Conservation (phyloP, 192 early-diverging fungal species). For the Coemansia sp. region DNA sequence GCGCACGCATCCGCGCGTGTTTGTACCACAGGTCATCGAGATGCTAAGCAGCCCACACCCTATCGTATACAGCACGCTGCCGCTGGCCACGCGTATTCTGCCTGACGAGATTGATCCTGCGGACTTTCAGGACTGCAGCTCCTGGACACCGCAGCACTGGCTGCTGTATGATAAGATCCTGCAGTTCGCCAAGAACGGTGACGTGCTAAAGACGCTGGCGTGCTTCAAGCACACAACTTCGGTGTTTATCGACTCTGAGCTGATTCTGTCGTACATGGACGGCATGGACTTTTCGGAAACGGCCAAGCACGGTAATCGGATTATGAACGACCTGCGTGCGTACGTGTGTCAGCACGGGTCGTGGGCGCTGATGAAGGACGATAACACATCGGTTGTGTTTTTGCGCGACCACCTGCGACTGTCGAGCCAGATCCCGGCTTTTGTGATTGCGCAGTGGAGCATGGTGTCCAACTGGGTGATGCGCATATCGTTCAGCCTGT, state of each 20-base stretch:
- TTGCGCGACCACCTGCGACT: conserved; percentile 42
- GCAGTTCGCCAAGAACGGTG: conserved; percentile 25
- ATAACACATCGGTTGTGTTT: conserved; percentile 42
- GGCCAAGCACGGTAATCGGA: conserved; percentile 32
- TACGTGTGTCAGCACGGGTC: conserved; percentile 44
- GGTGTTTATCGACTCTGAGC: conserved; percentile 48
- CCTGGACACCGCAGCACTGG: conserved; percentile 44
- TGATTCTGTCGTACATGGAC: conserved; percentile 39
- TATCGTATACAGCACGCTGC: conserved; percentile 14
- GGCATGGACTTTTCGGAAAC: conserved; percentile 49
- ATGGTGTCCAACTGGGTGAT: conserved; percentile 52
- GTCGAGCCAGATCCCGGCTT: conserved; percentile 31
- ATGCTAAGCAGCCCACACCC: conserved; percentile 13
- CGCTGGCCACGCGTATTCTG: conserved; percentile 26
- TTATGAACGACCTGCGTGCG: conserved; percentile 48
- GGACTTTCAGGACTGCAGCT: conserved; percentile 26
- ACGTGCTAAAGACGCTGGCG: conserved; percentile 19
- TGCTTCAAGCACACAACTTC: conserved; percentile 44
- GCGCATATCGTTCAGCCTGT: conserved; percentile 45
- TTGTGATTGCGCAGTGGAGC: conserved; percentile 43
- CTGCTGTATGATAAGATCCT: conserved; percentile 30
- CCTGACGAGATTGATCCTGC: conserved; percentile 39
- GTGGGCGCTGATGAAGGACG: conserved; percentile 48
- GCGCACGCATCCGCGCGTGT: conserved; percentile 30
- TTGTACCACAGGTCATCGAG: conserved; percentile 18